phyloP scores from a whole-genome alignment of 129 eudicot genomes.

The Flaveria ramosissima region DNA sequence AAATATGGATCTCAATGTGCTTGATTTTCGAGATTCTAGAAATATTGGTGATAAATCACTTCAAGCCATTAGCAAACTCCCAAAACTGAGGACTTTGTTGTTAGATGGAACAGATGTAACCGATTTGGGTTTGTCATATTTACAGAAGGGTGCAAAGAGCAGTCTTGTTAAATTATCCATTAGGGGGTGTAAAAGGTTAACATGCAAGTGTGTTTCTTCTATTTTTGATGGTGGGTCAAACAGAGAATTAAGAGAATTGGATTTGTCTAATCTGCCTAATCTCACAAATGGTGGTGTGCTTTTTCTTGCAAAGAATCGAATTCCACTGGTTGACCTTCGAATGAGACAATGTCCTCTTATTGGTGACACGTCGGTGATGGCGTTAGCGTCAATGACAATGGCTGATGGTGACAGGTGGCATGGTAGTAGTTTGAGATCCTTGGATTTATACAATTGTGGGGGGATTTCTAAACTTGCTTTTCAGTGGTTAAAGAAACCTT shows the following conservation, averaged over 20 bases:
- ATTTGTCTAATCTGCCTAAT: conserved; percentile 78
- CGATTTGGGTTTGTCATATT: conserved; percentile 68
- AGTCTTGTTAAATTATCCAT: conserved; percentile 69
- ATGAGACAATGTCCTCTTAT: conserved; percentile 88
- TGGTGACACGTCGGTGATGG: conserved; percentile 89
- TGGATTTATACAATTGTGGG: conserved; percentile 91
- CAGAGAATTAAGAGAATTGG: conserved; percentile 64
- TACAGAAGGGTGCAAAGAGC: conserved; percentile 49
- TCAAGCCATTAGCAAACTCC: conserved; percentile 60
- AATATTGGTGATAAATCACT: conserved; percentile 88
- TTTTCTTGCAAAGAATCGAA: conserved; percentile 61
- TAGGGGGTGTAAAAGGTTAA: conserved; percentile 89
- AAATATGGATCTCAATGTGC: conserved; percentile 57
- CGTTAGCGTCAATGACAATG: conserved; percentile 86
- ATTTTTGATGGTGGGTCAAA: conserved; percentile 58
- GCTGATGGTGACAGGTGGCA: conserved; percentile 72
- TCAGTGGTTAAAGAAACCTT: conserved; percentile 85
- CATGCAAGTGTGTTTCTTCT: conserved; percentile 71
- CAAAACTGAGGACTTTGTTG: conserved; percentile 61
- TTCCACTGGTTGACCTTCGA: conserved; percentile 70
- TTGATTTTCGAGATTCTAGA: conserved; percentile 85
- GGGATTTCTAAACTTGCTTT: conserved; percentile 75
- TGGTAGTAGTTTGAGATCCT: conserved; percentile 67
- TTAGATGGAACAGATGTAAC: conserved; percentile 84
- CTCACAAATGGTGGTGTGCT: conserved; percentile 73